These are phyloP conservation scores for Cutaneotrichosporon dermatis DNA, from an alignment of 1,284 basidiomycete species.

Conservation along the genomic window DNA sequence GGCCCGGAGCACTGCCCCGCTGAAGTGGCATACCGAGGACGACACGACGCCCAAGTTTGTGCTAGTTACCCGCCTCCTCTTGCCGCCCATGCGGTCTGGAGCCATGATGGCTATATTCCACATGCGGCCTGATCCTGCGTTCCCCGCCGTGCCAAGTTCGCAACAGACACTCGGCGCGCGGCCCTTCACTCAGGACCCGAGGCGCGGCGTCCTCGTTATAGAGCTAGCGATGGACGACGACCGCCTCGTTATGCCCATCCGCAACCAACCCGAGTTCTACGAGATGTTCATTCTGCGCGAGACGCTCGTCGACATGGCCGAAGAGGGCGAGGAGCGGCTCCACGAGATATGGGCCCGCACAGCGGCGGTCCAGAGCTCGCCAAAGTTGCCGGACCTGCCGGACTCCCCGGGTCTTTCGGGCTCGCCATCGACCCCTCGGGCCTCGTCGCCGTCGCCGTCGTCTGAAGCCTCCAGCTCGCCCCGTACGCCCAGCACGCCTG, in stretches of 20 bases:
- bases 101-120: constrained; percentile 27
- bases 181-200: constrained; percentile 44
- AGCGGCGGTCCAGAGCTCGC: background rate
- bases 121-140: constrained; percentile 46
- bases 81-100: constrained; percentile 29
- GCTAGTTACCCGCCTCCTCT: constrained; percentile 29
- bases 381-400: background rate
- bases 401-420: no score
- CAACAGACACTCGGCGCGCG: constrained; percentile 28
- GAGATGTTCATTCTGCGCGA: constrained; percentile 53
- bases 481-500: background rate
- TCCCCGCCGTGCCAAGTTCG: constrained; percentile 21
- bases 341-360: constrained; percentile 37
- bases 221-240: constrained; percentile 27
- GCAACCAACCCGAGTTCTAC: constrained; percentile 26
- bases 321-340: constrained; percentile 38
- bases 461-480: background rate
- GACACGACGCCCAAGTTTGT: constrained; percentile 34
- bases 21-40: constrained; percentile 28
- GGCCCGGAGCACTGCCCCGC: constrained; percentile 24
- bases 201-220: constrained; percentile 40
- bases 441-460: background rate
- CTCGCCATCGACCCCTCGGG: background rate
- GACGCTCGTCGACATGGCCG: constrained; percentile 49
- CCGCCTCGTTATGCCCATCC: background rate